Evolutionary conservation across 164 flowering plant species (phyloP).

Genomic region (Sextonia rubra): DNA sequence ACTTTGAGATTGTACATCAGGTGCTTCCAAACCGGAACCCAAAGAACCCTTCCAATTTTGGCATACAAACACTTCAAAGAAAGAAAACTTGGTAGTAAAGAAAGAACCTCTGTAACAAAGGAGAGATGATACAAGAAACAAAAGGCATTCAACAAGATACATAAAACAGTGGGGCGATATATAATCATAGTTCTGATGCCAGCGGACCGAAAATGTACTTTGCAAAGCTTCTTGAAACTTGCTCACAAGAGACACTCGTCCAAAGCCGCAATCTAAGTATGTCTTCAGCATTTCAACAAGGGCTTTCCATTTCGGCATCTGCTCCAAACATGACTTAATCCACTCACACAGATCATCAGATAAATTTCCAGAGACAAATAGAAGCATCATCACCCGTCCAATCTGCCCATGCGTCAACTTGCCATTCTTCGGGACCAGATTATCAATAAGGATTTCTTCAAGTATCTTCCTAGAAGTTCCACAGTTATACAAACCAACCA

Average conservation of each 20-base stretch:
- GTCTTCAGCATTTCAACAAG: slow-evolving; percentile 25
- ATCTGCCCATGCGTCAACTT: slow-evolving; percentile 42
- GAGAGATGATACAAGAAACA: slow-evolving; percentile 31
- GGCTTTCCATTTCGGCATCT: slow-evolving; percentile 32
- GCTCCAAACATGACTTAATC: slow-evolving; percentile 17
- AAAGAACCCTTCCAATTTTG: slow-evolving; percentile 15
- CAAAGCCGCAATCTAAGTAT: slow-evolving; percentile 8
- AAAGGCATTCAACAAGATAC: slow-evolving; percentile 55
- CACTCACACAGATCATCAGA: slow-evolving; percentile 22
- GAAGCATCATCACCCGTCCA: slow-evolving; percentile 38
- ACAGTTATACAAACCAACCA: slow-evolving; percentile 39
- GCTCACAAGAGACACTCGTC: slow-evolving; percentile 6
- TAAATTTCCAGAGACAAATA: slow-evolving; percentile 37
- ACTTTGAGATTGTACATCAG: background rate
- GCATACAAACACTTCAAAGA: slow-evolving; percentile 40
- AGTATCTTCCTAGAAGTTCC: slow-evolving; percentile 30
- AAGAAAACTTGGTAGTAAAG: slow-evolving; percentile 41
- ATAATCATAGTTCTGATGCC: slow-evolving; percentile 34
- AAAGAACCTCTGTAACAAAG: slow-evolving; percentile 9
- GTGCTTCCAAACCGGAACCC: background rate
- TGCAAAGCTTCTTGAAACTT: slow-evolving; percentile 30
- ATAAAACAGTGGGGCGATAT: slow-evolving; percentile 57
- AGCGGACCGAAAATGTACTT: slow-evolving; percentile 32
- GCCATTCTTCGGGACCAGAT: slow-evolving; percentile 11
- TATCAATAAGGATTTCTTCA: slow-evolving; percentile 24